phyloP scores from a whole-genome alignment of 345 rosid genomes.

The Trapa bicornis region DNA sequence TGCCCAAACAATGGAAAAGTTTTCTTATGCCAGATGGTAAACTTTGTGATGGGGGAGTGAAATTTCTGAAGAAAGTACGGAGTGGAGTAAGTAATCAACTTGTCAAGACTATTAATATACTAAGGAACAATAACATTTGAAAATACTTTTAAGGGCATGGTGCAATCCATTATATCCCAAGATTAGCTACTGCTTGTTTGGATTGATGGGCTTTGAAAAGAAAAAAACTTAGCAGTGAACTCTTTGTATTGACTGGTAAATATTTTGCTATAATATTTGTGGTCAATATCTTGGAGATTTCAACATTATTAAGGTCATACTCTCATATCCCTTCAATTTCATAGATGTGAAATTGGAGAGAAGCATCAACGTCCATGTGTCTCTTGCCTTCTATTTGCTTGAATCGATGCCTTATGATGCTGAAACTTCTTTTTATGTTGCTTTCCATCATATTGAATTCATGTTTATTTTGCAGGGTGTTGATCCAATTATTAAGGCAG shows the following conservation, averaged over 20 bases:
- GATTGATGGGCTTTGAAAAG: background rate
- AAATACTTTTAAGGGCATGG: background rate
- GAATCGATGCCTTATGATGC: background rate
- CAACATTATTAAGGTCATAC: background rate
- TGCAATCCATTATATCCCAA: background rate
- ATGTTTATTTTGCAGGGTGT: slow-evolving; percentile 46
- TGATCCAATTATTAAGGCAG: slow-evolving; percentile 78
- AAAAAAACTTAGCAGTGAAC: background rate
- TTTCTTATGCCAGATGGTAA: slow-evolving; percentile 63
- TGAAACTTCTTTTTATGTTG: background rate
- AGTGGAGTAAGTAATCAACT: slow-evolving; percentile 60
- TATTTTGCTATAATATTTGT: background rate
- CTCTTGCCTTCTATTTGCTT: background rate
- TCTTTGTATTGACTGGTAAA: background rate
- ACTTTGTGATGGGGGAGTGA: slow-evolving; percentile 67
- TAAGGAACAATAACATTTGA: background rate
- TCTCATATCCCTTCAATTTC: background rate
- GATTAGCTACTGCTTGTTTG: background rate
- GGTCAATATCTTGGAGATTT: background rate
- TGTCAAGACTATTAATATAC: background rate
- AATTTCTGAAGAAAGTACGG: slow-evolving; percentile 81
- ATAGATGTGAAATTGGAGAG: background rate
- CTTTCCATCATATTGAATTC: slow-evolving; percentile 7
- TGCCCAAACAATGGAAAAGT: slow-evolving; percentile 60
- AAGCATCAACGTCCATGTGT: background rate